Conservation (phyloP, 345 rosid species). For the Pseudoturritis turrita region DNA sequence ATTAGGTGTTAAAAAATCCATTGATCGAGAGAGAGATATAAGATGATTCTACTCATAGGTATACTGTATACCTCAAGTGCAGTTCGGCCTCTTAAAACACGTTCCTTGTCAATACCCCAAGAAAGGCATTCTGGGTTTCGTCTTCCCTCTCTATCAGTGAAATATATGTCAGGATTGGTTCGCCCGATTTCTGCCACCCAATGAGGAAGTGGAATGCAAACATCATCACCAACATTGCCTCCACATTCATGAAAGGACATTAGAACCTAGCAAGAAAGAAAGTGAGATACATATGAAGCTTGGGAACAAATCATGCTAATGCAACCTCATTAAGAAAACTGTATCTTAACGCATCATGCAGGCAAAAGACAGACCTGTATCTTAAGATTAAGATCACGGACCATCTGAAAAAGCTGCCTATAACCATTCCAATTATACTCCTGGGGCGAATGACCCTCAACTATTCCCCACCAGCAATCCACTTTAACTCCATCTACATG, state of each 20-base stretch:
- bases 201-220: slow-evolving; percentile 91
- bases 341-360: not conserved
- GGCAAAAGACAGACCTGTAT: slow-evolving; percentile 57
- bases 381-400: slow-evolving; percentile 77
- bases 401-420: slow-evolving; percentile 71
- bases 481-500: slow-evolving; percentile 82
- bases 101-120: slow-evolving; percentile 95
- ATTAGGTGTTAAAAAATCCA: not conserved
- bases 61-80: slow-evolving; percentile 94
- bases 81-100: slow-evolving; percentile 87
- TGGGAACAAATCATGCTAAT: not conserved
- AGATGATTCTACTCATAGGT: not conserved
- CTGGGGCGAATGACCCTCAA: slow-evolving; percentile 81
- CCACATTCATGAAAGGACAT: slow-evolving; percentile 99
- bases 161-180: slow-evolving; percentile 85
- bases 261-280: slow-evolving; percentile 57
- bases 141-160: slow-evolving; percentile 97
- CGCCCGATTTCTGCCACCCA: slow-evolving; percentile 98
- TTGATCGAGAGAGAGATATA: not conserved
- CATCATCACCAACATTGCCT: slow-evolving; percentile 97
- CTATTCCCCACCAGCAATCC: slow-evolving; percentile 99
- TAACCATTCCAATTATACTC: slow-evolving; percentile 97
- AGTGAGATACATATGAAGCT: not conserved
- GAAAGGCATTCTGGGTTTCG: slow-evolving; percentile 95
- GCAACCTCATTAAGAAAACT: not conserved